phyloP scores from a whole-genome alignment of 371 early-diverging fungal genomes.

The Actinomucor elegans region DNA sequence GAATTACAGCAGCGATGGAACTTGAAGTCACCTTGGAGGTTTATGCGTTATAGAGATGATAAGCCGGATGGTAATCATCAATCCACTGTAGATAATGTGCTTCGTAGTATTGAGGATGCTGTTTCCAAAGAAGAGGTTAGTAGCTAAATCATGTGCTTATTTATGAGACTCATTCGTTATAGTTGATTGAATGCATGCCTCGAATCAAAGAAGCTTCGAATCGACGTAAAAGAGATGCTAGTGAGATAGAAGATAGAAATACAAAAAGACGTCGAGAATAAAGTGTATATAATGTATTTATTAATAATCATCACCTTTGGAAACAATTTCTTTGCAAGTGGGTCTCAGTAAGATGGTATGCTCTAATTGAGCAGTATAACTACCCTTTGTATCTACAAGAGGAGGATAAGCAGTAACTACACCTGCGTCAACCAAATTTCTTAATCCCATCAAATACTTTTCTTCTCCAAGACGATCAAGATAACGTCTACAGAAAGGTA shows the following conservation, averaged over 20 bases:
- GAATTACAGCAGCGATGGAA: slow-evolving; percentile 35
- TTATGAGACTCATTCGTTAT: neutral
- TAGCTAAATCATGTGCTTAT: neutral
- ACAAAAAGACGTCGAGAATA: slow-evolving; percentile 14
- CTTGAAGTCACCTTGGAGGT: slow-evolving; percentile 68
- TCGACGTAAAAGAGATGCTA: slow-evolving; percentile 8
- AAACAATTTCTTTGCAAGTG: slow-evolving; percentile 81
- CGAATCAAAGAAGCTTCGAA: slow-evolving; percentile 18
- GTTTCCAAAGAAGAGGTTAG: slow-evolving; percentile 69
- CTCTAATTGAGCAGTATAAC: slow-evolving; percentile 98
- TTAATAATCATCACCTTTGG: slow-evolving; percentile 56
- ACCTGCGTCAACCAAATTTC: slow-evolving; percentile 85
- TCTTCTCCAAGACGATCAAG: slow-evolving; percentile 91
- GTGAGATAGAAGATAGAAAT: slow-evolving; percentile 16
- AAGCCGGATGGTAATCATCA: slow-evolving; percentile 82
- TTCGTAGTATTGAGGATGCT: slow-evolving; percentile 77
- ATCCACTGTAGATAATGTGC: slow-evolving; percentile 67
- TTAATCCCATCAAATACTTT: slow-evolving; percentile 83
- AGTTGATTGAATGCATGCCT: slow-evolving; percentile 25
- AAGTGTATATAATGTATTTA: slow-evolving; percentile 3
- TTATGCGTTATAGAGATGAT: slow-evolving; percentile 87
- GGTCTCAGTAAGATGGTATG: slow-evolving; percentile 95
- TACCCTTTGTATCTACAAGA: slow-evolving; percentile 88
- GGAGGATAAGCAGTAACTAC: slow-evolving; percentile 95
- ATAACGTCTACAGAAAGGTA: slow-evolving; percentile 98